phyloP scores from a whole-genome alignment of 73 alveolate genomes.

The Paramecium pentaurelia region DNA sequence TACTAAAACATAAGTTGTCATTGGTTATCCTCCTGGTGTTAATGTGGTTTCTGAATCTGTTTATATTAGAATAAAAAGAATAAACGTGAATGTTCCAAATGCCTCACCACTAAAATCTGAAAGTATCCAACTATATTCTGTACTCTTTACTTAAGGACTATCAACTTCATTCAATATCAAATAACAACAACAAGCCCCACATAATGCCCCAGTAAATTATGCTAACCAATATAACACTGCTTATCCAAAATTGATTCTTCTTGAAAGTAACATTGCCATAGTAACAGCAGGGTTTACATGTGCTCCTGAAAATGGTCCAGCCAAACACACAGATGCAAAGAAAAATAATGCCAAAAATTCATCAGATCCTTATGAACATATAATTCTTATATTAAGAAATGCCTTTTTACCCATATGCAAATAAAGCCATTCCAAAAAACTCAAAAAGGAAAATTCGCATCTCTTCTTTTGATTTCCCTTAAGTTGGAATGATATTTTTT shows the following conservation, averaged over 20 bases:
- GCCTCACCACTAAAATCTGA: slow-evolving; percentile 3
- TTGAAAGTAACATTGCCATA: slow-evolving; percentile 16
- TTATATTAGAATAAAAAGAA: slow-evolving; percentile 8
- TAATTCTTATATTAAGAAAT: background rate
- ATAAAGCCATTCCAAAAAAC: slow-evolving; percentile 35
- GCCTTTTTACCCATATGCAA: slow-evolving; percentile 16
- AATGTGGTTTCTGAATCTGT: background rate
- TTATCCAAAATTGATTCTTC: slow-evolving; percentile 37
- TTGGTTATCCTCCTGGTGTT: background rate
- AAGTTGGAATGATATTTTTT: background rate
- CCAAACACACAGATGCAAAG: slow-evolving; percentile 39
- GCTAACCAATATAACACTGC: slow-evolving; percentile 44
- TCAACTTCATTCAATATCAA: slow-evolving; percentile 28
- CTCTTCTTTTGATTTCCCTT: background rate
- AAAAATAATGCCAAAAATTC: slow-evolving; percentile 31
- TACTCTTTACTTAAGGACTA: background rate
- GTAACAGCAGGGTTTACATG: slow-evolving; percentile 43
- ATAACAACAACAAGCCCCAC: slow-evolving; percentile 21
- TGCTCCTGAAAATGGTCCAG: slow-evolving; percentile 44
- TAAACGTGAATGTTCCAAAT: slow-evolving; percentile 9
- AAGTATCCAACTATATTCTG: background rate
- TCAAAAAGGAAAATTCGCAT: slow-evolving; percentile 6
- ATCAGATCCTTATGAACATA: slow-evolving; percentile 33
- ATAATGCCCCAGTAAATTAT: slow-evolving; percentile 38
- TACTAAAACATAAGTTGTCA: slow-evolving; percentile 8